Base-by-base conservation (phyloP, 2,329 filamentous ascomycete genomes). In the Annulohypoxylon truncatum region DNA sequence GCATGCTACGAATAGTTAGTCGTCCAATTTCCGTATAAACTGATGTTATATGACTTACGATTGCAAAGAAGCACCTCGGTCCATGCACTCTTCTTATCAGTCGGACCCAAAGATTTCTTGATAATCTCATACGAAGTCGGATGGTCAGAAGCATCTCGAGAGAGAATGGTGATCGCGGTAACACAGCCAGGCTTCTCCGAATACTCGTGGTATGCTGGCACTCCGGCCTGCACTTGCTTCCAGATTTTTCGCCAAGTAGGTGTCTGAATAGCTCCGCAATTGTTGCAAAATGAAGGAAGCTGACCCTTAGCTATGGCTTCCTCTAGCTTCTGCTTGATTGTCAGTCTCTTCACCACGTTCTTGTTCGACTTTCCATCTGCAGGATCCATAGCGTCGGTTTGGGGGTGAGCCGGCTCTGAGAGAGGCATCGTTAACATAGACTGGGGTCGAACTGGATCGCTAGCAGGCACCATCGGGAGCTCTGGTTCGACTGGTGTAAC, bases 221-320 rank as follows among this genome's bases (percentile, higher is more conserved):
- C 84, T 1, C 93, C 94, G 13, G 87, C 82, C 47, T 90, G 85
- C 6, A 92, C 85, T 74, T 93, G 93, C n/a, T 89, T 89, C 85
- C 91, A 97, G 10, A 96, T 93, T 75, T 95, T 96, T 65, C 96
- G 90, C 96, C 96, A 99, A 0, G 95, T 97, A 0, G 95, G 93
- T 0, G 96, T 99, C 73, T 98, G 92, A 61, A 99, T 97, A 5
- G 94, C 92, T 4, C 96, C 96, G 73, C 96, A 99, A 73, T 98
- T 97, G 68, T 88, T 88, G 77, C 96, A 99, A 75, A 90, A 98
- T 0, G 91, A 90, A 0, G 96, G 96, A 83, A 94, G 91, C 70
- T 94, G 87, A 4, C 96, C 96, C 58, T 89, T 88, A n/a, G 85
- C 85, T 57, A 98, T 89, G 0, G 88, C 89, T 38, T 82, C 81